Percentiles rank a stretch among this genome's conserved stretches.
Conservation (phyloP, 305 asterid genomes). For the Withania somnifera region DNA sequence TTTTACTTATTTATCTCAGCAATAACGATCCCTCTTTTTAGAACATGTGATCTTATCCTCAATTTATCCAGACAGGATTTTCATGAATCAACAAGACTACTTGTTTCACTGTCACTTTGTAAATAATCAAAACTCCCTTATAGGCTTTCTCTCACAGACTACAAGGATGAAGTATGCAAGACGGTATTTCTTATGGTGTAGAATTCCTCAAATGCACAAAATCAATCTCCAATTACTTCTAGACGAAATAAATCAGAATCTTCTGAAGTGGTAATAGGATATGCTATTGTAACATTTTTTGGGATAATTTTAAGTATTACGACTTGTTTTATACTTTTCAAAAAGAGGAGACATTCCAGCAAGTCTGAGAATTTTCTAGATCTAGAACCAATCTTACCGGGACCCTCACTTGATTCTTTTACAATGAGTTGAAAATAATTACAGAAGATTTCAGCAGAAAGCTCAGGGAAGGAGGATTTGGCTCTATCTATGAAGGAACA, state of each 20-base stretch:
- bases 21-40: too few species aligned
- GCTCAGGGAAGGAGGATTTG: conserved; percentile 7
- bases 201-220: neutral
- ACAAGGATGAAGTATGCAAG: neutral
- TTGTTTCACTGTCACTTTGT: too few species aligned
- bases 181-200: conserved; percentile 3
- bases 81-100: too few species aligned
- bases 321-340: neutral
- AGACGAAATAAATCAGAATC: neutral
- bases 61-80: too few species aligned
- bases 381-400: neutral
- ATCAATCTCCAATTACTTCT: neutral
- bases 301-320: neutral
- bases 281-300: neutral
- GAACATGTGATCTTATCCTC: too few species aligned
- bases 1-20: too few species aligned
- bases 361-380: neutral
- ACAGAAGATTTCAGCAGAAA: neutral
- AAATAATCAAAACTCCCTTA: too few species aligned
- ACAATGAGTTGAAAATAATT: neutral
- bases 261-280: neutral
- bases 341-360: neutral
- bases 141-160: neutral
- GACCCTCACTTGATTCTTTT: neutral
- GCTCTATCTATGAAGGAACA: neutral